Conservation (phyloP, 768 basidiomycete species). For the Steccherinum ochraceum region DNA sequence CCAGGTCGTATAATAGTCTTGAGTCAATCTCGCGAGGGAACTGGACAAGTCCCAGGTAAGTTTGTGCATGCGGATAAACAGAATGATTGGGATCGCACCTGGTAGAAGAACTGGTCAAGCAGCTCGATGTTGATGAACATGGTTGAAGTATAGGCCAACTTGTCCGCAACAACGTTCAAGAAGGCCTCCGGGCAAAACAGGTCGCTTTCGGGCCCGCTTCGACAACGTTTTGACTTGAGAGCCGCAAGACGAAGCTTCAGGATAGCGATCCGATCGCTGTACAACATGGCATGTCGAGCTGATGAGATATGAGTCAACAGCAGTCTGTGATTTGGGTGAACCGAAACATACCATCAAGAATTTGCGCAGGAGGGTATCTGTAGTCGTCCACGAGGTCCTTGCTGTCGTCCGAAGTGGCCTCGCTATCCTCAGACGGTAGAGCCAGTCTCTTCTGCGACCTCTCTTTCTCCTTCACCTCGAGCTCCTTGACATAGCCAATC, state of each 20-base stretch:
- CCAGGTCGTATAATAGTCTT: constrained; percentile 86
- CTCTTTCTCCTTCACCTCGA: constrained; percentile 76
- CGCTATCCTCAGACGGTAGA: constrained; percentile 32
- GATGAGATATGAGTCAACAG: constrained; percentile 1
- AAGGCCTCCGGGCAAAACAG: constrained; percentile 95
- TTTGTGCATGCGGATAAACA: no score
- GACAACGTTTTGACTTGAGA: constrained; percentile 85
- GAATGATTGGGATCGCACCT: constrained; percentile 52
- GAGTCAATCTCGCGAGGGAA: constrained; percentile 98
- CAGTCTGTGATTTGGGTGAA: background rate
- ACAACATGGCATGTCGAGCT: constrained; percentile 92
- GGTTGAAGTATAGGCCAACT: constrained; percentile 90
- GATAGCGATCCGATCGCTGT: constrained; percentile 72
- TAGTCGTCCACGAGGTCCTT: constrained; percentile 66
- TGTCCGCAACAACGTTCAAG: constrained; percentile 94
- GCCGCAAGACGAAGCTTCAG: constrained; percentile 84
- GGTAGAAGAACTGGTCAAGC: constrained; percentile 97
- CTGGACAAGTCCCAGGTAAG: no score
- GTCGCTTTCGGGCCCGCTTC: constrained; percentile 80
- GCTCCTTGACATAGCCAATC: constrained; percentile 70
- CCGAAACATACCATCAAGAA: constrained; percentile 73
- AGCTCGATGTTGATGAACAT: constrained; percentile 99
- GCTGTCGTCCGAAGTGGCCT: constrained; percentile 52
- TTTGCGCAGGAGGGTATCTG: constrained; percentile 85
- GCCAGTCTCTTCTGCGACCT: constrained; percentile 43